Conservation (phyloP, 1,139 yeast species). For the Saccharomyces hybrid region DNA sequence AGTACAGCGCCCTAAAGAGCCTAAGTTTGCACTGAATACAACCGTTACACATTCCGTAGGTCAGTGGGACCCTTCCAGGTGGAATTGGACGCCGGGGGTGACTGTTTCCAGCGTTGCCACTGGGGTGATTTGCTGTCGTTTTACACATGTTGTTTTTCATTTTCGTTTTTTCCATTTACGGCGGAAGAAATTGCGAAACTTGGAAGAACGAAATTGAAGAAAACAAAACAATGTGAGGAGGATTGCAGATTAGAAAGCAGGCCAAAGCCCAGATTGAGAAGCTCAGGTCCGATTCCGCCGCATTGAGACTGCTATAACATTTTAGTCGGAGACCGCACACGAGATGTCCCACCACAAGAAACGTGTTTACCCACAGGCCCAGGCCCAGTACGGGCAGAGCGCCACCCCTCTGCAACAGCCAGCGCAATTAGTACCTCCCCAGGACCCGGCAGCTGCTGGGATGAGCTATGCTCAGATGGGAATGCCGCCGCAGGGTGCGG, state of each 20-base stretch:
- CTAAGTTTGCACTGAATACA: neutral
- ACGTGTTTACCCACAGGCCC: conserved; percentile 36
- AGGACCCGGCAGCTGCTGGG: neutral
- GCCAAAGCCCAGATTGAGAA: neutral
- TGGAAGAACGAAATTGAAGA: neutral
- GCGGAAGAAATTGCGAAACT: neutral
- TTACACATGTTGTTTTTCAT: neutral
- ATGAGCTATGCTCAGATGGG: conserved; percentile 9
- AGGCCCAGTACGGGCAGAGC: conserved; percentile 21
- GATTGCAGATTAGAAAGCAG: neutral
- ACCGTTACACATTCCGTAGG: neutral
- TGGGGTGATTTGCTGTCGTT: neutral
- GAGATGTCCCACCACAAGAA: conserved; percentile 32
- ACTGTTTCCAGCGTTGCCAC: neutral
- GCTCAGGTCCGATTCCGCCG: neutral
- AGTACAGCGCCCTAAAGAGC: neutral
- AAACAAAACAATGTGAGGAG: neutral
- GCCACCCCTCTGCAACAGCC: conserved; percentile 6
- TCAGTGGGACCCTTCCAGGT: neutral
- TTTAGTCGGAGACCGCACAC: neutral
- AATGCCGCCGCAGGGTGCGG: conserved; percentile 4
- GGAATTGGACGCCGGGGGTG: neutral
- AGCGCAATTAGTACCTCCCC: neutral
- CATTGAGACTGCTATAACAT: neutral
- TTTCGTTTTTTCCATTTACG: neutral